Conservation (phyloP, 140 eudicot species). For the Artemisia princeps region DNA sequence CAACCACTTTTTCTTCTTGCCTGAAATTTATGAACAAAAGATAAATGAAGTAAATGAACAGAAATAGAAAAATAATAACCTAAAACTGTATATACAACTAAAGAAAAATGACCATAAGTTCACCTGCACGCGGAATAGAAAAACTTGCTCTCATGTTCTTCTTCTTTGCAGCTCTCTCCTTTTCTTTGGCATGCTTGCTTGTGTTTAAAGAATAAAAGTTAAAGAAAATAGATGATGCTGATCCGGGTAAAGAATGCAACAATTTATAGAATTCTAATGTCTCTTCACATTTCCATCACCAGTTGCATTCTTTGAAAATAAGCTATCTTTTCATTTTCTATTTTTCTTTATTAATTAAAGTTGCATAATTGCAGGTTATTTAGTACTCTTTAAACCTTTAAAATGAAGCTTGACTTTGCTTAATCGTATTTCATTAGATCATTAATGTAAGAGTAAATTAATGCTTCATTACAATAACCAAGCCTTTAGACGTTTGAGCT, state of each 20-base stretch:
- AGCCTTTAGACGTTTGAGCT: too few relatives aligned
- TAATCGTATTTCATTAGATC: too few relatives aligned
- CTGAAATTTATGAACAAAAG: too few relatives aligned
- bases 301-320: background rate
- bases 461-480: too few relatives aligned
- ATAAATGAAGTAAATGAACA: too few relatives aligned
- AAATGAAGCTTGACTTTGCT: too few relatives aligned
- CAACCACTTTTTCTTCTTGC: too few relatives aligned
- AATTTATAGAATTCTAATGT: constrained; percentile 4
- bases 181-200: constrained; percentile 35
- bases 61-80: too few relatives aligned
- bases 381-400: too few relatives aligned
- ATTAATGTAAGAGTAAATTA: too few relatives aligned
- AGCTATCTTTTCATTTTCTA: background rate
- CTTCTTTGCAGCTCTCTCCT: constrained; percentile 37
- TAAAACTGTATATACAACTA: too few relatives aligned
- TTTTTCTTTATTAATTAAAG: background rate
- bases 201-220: background rate
- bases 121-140: background rate
- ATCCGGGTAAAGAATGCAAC: background rate
- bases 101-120: background rate
- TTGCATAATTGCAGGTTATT: too few relatives aligned
- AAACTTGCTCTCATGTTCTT: background rate
- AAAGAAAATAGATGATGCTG: background rate
- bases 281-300: constrained; percentile 3